phyloP scores from a whole-genome alignment of 805 yeast species.

The Saccharomycopsis sp. region DNA sequence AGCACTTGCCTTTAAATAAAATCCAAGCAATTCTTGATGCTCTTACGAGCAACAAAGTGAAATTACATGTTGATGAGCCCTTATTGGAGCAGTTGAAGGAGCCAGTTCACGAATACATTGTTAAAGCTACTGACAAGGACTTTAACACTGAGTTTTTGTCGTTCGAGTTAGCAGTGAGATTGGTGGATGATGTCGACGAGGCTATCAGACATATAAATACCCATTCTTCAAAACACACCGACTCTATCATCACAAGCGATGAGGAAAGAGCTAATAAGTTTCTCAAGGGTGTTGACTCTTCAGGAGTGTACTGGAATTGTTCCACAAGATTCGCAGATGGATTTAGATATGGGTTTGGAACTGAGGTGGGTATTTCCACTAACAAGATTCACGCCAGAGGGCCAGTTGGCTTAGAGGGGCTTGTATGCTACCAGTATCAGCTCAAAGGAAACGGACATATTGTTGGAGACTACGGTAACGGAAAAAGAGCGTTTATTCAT shows the following conservation, averaged over 20 bases:
- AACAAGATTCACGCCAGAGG: conserved; percentile 98
- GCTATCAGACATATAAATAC: conserved; percentile 84
- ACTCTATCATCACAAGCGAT: conserved; percentile 76
- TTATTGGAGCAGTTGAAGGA: conserved; percentile 25
- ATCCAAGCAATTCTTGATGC: conserved; percentile 34
- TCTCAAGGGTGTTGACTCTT: conserved; percentile 81
- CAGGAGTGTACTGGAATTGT: conserved; percentile 97
- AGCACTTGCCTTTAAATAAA: conserved; percentile 30
- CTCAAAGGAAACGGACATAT: conserved; percentile 89
- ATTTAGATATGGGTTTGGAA: conserved; percentile 95
- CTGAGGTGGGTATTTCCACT: conserved; percentile 97
- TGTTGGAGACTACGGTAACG: conserved; percentile 88
- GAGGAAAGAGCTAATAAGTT: conserved; percentile 67
- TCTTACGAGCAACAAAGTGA: conserved; percentile 61
- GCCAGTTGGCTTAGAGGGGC: conserved; percentile 96
- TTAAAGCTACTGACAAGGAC: conserved; percentile 54
- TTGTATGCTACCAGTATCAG: conserved; percentile 92
- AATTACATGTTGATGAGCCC: conserved; percentile 59
- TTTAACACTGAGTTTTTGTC: conserved; percentile 82
- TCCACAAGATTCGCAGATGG: conserved; percentile 98
- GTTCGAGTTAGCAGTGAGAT: conserved; percentile 69
- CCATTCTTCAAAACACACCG: conserved; percentile 96
- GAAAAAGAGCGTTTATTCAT: conserved; percentile 70
- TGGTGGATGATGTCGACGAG: conserved; percentile 49
- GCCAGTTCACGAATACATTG: conserved; percentile 24